phyloP scores from a whole-genome alignment of 2,329 filamentous ascomycete genomes.

The Exophiala aquamarina region DNA sequence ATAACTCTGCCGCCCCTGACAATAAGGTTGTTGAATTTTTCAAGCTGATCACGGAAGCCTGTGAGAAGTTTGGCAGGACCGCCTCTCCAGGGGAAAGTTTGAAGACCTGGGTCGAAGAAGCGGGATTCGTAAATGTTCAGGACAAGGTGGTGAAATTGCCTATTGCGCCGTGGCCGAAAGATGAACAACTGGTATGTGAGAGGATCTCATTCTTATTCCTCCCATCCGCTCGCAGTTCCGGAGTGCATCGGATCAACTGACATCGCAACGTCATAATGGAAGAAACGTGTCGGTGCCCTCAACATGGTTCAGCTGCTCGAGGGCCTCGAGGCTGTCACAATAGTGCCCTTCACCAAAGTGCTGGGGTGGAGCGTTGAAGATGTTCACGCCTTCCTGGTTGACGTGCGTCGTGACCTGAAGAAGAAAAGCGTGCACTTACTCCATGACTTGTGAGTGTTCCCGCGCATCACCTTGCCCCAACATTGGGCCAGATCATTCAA shows the following conservation, averaged over 20 bases:
- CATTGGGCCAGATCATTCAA: too few species aligned
- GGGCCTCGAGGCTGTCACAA: slow-evolving; percentile 36
- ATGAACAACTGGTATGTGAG: slow-evolving; percentile 16
- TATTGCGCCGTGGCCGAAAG: slow-evolving; percentile 31
- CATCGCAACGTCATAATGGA: background rate
- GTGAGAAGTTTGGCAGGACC: slow-evolving; percentile 22
- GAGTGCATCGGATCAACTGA: background rate
- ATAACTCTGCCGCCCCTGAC: slow-evolving; percentile 29
- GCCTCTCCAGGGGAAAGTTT: slow-evolving; percentile 37
- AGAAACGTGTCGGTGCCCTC: slow-evolving; percentile 24
- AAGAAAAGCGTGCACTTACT: background rate
- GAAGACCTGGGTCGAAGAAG: slow-evolving; percentile 32
- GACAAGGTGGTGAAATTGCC: slow-evolving; percentile 20
- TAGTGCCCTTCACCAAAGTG: slow-evolving; percentile 37
- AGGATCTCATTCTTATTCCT: background rate
- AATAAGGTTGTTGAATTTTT: slow-evolving; percentile 24
- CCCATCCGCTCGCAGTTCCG: background rate
- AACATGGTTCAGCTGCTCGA: slow-evolving; percentile 32
- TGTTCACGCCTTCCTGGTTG: slow-evolving; percentile 36
- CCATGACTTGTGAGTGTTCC: background rate
- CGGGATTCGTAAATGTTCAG: slow-evolving; percentile 30
- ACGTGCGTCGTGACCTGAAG: slow-evolving; percentile 33
- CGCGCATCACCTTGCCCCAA: too few species aligned
- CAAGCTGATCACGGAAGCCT: slow-evolving; percentile 28
- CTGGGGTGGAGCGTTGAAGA: slow-evolving; percentile 33